Evolutionary conservation across 164 flowering plant species (phyloP).

Genomic region (Piper betle): DNA sequence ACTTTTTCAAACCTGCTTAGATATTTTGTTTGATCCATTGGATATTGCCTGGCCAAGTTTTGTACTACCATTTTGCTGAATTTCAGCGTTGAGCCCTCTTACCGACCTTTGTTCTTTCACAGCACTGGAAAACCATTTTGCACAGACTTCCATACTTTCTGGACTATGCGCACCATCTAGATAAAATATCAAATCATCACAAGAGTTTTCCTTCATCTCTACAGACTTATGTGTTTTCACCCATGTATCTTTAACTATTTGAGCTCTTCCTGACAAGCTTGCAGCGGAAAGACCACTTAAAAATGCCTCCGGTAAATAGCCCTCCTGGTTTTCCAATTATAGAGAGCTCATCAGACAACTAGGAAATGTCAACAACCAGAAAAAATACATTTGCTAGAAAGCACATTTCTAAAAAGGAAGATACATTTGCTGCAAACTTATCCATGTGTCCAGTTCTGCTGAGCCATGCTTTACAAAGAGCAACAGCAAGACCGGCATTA

Average conservation of each 20-base stretch:
- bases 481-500: slow-evolving; percentile 78
- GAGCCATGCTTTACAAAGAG: slow-evolving; percentile 74
- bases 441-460: slow-evolving; percentile 49
- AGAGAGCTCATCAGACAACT: neutral
- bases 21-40: slow-evolving; percentile 17
- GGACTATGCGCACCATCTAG: slow-evolving; percentile 95
- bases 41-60: slow-evolving; percentile 9
- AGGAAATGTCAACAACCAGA: neutral
- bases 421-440: slow-evolving; percentile 28
- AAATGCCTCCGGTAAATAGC: slow-evolving; percentile 48
- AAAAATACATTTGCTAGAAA: neutral
- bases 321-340: slow-evolving; percentile 23
- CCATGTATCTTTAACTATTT: slow-evolving; percentile 36
- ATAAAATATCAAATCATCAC: slow-evolving; percentile 60
- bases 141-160: slow-evolving; percentile 88
- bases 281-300: slow-evolving; percentile 68
- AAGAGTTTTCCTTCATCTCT: slow-evolving; percentile 13
- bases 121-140: slow-evolving; percentile 64
- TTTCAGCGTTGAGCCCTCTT: slow-evolving; percentile 6
- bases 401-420: slow-evolving; percentile 8
- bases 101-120: slow-evolving; percentile 16
- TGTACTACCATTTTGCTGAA: slow-evolving; percentile 14
- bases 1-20: slow-evolving; percentile 34
- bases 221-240: slow-evolving; percentile 8
- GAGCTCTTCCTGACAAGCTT: slow-evolving; percentile 55